These are phyloP conservation scores for Farysia itapuensis DNA, from an alignment of 1,284 basidiomycete genomes.

Conservation along the genomic window DNA sequence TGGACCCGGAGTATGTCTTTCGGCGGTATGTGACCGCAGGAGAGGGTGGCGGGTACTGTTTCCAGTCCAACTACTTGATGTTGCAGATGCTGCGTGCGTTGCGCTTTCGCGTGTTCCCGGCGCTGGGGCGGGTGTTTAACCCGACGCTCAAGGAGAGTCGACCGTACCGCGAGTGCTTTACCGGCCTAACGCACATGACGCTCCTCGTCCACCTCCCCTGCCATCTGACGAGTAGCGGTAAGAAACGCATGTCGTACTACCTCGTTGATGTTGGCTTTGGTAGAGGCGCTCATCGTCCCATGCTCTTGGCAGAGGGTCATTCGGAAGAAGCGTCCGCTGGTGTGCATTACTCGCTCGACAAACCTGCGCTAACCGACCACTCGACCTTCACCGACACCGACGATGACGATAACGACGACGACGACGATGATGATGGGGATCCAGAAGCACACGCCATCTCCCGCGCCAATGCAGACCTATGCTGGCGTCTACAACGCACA, in stretches of 20 bases:
- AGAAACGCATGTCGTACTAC: constrained; percentile 14
- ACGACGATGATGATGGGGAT: too few relatives aligned
- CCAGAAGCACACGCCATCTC: too few relatives aligned
- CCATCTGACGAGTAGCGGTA: constrained; percentile 2
- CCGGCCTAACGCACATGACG: constrained; percentile 14
- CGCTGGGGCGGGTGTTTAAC: constrained; percentile 16
- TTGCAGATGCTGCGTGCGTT: constrained; percentile 18
- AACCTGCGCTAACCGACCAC: too few relatives aligned
- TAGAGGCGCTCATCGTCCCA: constrained; percentile 11
- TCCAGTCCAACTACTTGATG: constrained; percentile 23
- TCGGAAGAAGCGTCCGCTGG: constrained; percentile 20
- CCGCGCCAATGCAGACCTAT: too few relatives aligned
- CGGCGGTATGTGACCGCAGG: constrained; percentile 5
- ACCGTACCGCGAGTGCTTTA: not conserved
- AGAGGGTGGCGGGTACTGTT: constrained; percentile 31
- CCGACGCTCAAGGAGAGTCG: constrained; percentile 2
- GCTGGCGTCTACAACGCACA: too few relatives aligned
- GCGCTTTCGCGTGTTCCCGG: constrained; percentile 7
- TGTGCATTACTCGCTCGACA: too few relatives aligned
- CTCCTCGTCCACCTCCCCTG: constrained; percentile 18
- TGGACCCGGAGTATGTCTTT: constrained; percentile 5
- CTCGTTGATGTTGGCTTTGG: constrained; percentile 28
- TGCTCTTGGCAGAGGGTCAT: constrained; percentile 15
- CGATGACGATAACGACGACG: too few relatives aligned
- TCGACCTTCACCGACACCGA: too few relatives aligned